Conservation (phyloP, 2,329 filamentous ascomycete species). For the Huntiella abstrusa region DNA sequence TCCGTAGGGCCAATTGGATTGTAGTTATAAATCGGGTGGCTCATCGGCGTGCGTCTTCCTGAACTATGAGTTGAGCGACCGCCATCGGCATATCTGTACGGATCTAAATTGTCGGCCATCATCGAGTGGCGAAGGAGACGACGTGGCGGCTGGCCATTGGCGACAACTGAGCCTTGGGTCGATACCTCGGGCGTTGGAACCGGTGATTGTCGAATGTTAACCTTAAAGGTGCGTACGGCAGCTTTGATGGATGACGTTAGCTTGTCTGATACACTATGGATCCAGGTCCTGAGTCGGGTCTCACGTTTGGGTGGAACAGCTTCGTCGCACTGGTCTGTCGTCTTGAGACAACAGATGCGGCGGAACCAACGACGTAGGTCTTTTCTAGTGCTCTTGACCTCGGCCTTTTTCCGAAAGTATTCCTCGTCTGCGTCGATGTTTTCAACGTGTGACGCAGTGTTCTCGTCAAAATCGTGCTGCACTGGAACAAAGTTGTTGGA, state of each 20-base stretch:
- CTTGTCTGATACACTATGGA: not conserved
- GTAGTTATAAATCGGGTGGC: conserved; percentile 9
- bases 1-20: conserved; percentile 5
- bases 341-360: conserved; percentile 9
- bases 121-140: conserved; percentile 9
- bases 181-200: conserved; percentile 4
- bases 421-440: conserved; percentile 10
- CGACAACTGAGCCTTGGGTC: conserved; percentile 5
- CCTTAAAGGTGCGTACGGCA: conserved; percentile 8
- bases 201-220: conserved; percentile 2
- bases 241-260: not conserved
- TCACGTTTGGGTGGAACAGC: conserved; percentile 5
- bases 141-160: conserved; percentile 4
- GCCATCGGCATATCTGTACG: not conserved
- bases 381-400: not conserved
- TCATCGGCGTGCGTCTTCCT: conserved; percentile 2
- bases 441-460: conserved; percentile 4
- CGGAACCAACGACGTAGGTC: conserved; percentile 4
- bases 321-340: not conserved
- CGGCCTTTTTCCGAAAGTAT: not conserved
- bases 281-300: not conserved
- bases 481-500: conserved; percentile 8
- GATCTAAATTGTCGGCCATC: conserved; percentile 7
- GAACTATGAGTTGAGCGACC: conserved; percentile 2
- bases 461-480: not conserved